These are phyloP conservation scores for Solanum arcanum DNA, from an alignment of 257 asterid species.

Conservation along the genomic window DNA sequence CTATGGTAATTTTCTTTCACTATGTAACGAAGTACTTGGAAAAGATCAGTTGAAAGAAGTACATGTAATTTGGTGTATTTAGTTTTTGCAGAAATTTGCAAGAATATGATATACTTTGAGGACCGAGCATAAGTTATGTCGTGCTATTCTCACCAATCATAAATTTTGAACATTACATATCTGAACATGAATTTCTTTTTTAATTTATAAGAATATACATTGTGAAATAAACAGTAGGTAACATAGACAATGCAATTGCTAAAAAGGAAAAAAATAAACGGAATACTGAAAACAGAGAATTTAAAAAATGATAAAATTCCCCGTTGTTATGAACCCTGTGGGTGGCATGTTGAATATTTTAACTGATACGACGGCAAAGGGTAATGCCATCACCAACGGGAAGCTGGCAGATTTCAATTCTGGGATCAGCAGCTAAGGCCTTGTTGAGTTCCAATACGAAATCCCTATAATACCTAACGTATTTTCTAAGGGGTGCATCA, in stretches of 20 bases:
- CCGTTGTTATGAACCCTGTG: neutral
- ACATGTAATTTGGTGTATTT: no score
- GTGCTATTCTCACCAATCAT: no score
- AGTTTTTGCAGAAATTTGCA: neutral
- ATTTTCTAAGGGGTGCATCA: constrained; percentile 28
- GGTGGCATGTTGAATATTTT: neutral
- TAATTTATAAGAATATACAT: neutral
- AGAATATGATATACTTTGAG: neutral
- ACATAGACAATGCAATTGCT: neutral
- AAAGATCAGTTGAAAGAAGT: no score
- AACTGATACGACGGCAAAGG: constrained; percentile 36
- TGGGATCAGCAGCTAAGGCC: constrained; percentile 32
- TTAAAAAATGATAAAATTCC: neutral
- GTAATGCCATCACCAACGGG: constrained; percentile 61
- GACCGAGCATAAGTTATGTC: neutral
- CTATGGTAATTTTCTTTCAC: no score
- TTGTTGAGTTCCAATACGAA: constrained; percentile 31
- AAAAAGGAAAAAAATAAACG: neutral
- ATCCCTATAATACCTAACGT: constrained; percentile 12
- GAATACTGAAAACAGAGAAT: neutral
- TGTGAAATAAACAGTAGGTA: neutral
- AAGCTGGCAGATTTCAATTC: constrained; percentile 47
- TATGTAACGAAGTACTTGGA: no score
- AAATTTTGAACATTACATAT: neutral
- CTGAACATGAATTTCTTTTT: neutral